These are phyloP conservation scores for Nepenthes mirabilis DNA, from an alignment of 148 eudicot genomes.

Conservation along the genomic window DNA sequence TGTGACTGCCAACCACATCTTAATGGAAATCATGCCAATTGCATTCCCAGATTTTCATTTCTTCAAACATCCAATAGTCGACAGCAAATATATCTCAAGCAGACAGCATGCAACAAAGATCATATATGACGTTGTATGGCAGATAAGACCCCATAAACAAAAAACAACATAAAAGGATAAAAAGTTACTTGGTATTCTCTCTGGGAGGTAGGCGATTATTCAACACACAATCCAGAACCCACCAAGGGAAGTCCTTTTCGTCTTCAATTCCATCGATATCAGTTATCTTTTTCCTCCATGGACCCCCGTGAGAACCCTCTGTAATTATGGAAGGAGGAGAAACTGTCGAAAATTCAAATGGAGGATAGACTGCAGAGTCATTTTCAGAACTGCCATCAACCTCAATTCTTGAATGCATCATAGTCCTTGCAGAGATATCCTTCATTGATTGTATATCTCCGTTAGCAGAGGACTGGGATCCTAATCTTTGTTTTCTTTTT, in stretches of 20 bases:
- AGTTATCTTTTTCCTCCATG: constrained; percentile 90
- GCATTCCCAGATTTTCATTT: no score
- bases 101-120: background rate
- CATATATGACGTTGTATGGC: background rate
- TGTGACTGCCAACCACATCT: no score
- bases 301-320: constrained; percentile 88
- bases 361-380: constrained; percentile 73
- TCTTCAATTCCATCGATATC: constrained; percentile 88
- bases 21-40: no score
- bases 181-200: constrained; percentile 85
- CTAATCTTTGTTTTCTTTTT: constrained; percentile 62
- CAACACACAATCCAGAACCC: constrained; percentile 93
- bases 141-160: constrained; percentile 2
- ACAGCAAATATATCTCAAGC: no score
- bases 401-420: constrained; percentile 53
- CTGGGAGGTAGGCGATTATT: constrained; percentile 91
- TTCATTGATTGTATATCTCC: constrained; percentile 65
- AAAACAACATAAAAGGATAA: background rate
- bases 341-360: constrained; percentile 77
- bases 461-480: constrained; percentile 53
- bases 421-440: constrained; percentile 47
- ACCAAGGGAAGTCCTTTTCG: constrained; percentile 87
- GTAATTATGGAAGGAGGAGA: constrained; percentile 88
- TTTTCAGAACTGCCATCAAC: constrained; percentile 63
- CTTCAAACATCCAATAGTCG: no score